Base-by-base conservation (phyloP, 805 yeast species). In the Sugiyamaella marilandica region DNA sequence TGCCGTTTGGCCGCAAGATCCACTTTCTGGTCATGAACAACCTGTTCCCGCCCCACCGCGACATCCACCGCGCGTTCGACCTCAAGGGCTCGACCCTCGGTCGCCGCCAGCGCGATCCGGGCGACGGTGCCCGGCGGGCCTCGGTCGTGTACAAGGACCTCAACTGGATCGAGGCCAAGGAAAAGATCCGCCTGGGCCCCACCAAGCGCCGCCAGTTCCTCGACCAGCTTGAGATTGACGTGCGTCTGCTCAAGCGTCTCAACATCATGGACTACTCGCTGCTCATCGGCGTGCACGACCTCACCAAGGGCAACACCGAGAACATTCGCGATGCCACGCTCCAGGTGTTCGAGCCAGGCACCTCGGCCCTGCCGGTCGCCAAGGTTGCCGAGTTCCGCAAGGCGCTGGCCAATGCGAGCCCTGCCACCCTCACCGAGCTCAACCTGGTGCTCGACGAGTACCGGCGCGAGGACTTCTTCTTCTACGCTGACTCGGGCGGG, bases 11-110 rank as follows among this genome's bases (percentile, higher is more conserved):
- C 2, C 77, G 90, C 51, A 91, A 87, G 65, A 87, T 94, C 37
- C 95, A 94, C 70, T 92, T 94, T 61, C 76, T 94, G 51, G 97
- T 94, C 33, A 94, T 94, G 99, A 94, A 94, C 74, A 94, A 94
- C 65, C 76, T 94, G 47, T 94, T 95, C 70, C 98, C 99, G 0
- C 95, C 97, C 5, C 88, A 87, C 63, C 76, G 90, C 47, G 94
- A 87, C 57, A 83, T 92, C 51, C 95, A 90, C 66, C 72, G 79
- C 41, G 87, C 90, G 41, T 94, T 81, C 69, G 99, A 94, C 66
- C 77, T 94, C 66, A 94, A 94, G 66, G 99, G 99, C 0, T 89
- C 97, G 0, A 81, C 95, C 0, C 77, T 86, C 74, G 97, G 97
- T 69, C 57, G 89, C 85, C 69, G 66, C 18, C 59, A 59, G 34